phyloP scores from a whole-genome alignment of 2,329 filamentous ascomycete species.

The Cladosporium sp. region DNA sequence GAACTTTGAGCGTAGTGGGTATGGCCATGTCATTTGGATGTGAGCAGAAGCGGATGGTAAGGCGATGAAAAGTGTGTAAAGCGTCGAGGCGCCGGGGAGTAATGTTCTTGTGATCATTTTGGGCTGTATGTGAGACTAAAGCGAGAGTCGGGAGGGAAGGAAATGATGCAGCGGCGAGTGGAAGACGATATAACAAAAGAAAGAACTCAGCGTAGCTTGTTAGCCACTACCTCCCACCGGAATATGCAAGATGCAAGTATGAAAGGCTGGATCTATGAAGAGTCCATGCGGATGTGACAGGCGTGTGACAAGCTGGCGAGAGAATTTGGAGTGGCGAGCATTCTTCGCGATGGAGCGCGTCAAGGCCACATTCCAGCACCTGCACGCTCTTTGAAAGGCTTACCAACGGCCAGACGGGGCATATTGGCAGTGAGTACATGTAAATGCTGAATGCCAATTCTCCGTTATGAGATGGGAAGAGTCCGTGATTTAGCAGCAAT shows the following conservation, averaged over 20 bases:
- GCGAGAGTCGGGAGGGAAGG: not conserved
- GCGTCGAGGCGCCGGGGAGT: constrained; percentile 2
- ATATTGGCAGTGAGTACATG: too few relatives aligned
- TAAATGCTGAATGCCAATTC: too few relatives aligned
- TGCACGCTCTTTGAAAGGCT: not conserved
- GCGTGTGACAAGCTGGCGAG: not conserved
- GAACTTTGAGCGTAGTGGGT: constrained; percentile 49
- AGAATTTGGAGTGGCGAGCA: constrained; percentile 1
- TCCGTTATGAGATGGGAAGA: too few relatives aligned
- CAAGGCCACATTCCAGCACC: constrained; percentile 3
- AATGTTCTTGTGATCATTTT: constrained; percentile 17
- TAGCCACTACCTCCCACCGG: constrained; percentile 8
- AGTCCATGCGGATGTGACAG: too few relatives aligned
- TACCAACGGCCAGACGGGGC: too few relatives aligned
- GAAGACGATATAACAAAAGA: not conserved
- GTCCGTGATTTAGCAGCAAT: too few relatives aligned
- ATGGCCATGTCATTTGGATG: constrained; percentile 55
- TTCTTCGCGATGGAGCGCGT: constrained; percentile 8
- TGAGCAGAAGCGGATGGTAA: constrained; percentile 34
- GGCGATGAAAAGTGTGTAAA: constrained; percentile 17
- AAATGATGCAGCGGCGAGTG: not conserved
- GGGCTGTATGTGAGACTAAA: not conserved
- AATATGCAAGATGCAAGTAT: not conserved
- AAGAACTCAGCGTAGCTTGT: not conserved
- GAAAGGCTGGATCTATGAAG: constrained; percentile 7